Percentiles rank a stretch among this genome's conserved stretches.
These are phyloP conservation scores for Brassica carinata DNA, from an alignment of 345 rosid genomes.

Conservation along the genomic window DNA sequence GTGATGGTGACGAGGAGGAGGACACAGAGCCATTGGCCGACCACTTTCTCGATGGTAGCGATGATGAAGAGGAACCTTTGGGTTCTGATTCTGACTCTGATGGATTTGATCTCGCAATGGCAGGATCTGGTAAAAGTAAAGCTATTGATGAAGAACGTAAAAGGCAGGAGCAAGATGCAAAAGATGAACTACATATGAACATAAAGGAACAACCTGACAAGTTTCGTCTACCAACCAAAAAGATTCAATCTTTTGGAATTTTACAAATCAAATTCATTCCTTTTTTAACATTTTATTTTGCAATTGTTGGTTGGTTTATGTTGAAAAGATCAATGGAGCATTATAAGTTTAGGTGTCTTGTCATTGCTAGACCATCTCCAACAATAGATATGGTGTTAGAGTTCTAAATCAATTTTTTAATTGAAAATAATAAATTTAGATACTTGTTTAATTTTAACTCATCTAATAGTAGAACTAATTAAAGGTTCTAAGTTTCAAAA, in stretches of 20 bases:
- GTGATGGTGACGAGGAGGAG: conserved; percentile 19
- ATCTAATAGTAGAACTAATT: too few species aligned
- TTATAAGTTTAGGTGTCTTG: too few species aligned
- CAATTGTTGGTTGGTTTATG: too few species aligned
- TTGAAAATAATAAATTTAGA: too few species aligned
- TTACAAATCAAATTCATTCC: background rate
- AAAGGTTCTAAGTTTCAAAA: too few species aligned
- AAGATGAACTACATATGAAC: conserved; percentile 66
- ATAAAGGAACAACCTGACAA: conserved; percentile 79
- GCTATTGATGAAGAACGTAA: conserved; percentile 58
- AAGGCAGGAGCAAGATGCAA: conserved; percentile 50
- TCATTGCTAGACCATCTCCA: too few species aligned
- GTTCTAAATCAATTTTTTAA: too few species aligned
- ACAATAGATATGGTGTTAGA: too few species aligned
- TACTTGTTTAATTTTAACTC: too few species aligned
- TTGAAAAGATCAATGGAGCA: too few species aligned
- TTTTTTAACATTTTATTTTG: too few species aligned
- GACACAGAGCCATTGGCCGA: background rate
- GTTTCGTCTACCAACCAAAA: conserved; percentile 74
- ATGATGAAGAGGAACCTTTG: conserved; percentile 43
- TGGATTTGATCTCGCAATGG: conserved; percentile 27
- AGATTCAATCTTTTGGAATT: conserved; percentile 42
- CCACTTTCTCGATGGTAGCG: conserved; percentile 32
- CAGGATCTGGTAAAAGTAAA: conserved; percentile 53
- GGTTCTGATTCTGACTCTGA: conserved; percentile 50